Base-by-base conservation (phyloP, 139 green algal genomes). In the Chlorella vulgaris region DNA sequence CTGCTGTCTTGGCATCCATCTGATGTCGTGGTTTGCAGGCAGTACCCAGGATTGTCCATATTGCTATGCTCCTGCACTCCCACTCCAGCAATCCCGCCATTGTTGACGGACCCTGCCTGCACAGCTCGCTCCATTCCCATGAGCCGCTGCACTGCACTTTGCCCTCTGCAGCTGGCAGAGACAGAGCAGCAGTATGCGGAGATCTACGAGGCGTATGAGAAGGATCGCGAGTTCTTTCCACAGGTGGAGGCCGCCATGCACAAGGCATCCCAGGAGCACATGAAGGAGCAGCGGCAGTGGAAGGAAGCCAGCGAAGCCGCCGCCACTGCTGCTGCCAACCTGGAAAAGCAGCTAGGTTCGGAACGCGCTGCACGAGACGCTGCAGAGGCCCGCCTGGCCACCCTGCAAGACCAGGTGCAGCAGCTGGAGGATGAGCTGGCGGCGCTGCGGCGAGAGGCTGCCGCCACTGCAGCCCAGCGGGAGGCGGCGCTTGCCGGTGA, bases 161-260 rank as follows among this genome's bases (percentile, higher is more conserved):
- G 39, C 42, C 31, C 53, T 13, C 15, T 40, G 60, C 78, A 88
- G 79, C 55, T 88, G 13, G n/a, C 50, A 0, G 84, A 85, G 39
- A 35, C 39, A 26, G 79, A 88, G 82, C 40, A 63, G 26, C 26
- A 66, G 13, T 85, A 88, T 58, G 84, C 65, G 7, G 70, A 76
- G 22, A 69, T 85, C 24, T 85, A 74, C 71, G 47, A 71, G 26
- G 79, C 82, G 61, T 83, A 69, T 38, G 80, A 85, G 51, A 70
- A 67, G 36, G 84, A 63, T 2, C 68, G 43, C 18, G 55, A 51
- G 61, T 85, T 78, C 28, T 88, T 81, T 40, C 29, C 80, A 8
- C 51, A 42, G 3, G 63, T 84, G 50, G 69, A 84, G 42, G 29
- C n/a, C 0, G 75, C 42, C 50, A 85, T 69, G 75, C 73, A 73